Percentiles rank a stretch among this genome's conserved stretches.
phyloP scores from a whole-genome alignment of 345 rosid species.

The Euphorbia lathyris region DNA sequence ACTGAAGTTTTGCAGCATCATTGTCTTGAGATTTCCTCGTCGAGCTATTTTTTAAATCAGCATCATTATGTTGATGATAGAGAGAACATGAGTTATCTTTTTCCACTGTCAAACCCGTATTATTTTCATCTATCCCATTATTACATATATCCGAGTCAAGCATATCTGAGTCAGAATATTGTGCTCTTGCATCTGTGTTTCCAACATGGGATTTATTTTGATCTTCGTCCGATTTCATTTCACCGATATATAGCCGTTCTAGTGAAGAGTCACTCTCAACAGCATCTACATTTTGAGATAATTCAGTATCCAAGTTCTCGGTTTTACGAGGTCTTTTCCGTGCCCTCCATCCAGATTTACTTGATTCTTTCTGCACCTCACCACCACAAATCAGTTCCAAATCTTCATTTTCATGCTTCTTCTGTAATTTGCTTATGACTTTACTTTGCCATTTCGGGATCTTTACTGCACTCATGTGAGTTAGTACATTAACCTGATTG shows the following conservation, averaged over 20 bases:
- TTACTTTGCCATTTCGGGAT: constrained; percentile 31
- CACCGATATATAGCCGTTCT: constrained; percentile 9
- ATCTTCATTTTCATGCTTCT: constrained; percentile 35
- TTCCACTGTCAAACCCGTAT: not conserved
- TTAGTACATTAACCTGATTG: constrained; percentile 48
- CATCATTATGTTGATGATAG: constrained; percentile 3
- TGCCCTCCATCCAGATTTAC: constrained; percentile 15
- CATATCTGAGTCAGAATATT: not conserved
- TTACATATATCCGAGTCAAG: not conserved
- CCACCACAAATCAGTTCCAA: constrained; percentile 10
- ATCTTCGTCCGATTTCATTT: constrained; percentile 19
- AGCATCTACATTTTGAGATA: constrained; percentile 9
- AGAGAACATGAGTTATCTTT: not conserved
- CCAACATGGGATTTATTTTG: constrained; percentile 11
- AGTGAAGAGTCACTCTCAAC: constrained; percentile 13
- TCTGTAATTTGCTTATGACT: constrained; percentile 31
- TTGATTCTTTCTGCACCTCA: constrained; percentile 14
- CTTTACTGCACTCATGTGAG: constrained; percentile 43
- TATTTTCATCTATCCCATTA: not conserved
- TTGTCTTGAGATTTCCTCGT: constrained; percentile 16
- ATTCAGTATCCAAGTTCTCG: constrained; percentile 13
- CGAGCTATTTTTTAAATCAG: not conserved
- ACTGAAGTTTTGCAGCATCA: constrained; percentile 6
- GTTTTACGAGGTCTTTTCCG: constrained; percentile 13
- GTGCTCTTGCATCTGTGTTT: not conserved